A percentile compares a stretch with the other conserved stretches of the same genome.
Evolutionary conservation across 805 yeast genomes (phyloP).

Genomic region (Yarrowia sp.): DNA sequence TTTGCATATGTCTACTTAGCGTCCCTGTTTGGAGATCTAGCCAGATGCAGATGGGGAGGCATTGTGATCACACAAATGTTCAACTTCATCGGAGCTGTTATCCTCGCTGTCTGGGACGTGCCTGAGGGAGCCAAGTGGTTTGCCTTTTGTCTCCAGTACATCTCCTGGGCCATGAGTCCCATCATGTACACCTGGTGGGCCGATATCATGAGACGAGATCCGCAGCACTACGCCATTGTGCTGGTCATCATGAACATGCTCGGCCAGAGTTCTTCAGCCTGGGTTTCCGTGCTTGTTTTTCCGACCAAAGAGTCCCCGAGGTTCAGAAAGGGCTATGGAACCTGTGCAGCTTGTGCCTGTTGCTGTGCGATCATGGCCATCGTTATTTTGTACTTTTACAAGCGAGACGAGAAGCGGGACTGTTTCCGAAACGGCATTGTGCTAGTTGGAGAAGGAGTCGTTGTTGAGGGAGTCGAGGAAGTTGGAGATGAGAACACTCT

Average conservation of each 20-base stretch:
- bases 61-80: neutral
- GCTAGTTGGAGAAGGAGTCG: neutral
- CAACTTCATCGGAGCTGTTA: neutral
- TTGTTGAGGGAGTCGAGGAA: too few relatives aligned
- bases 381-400: slow-evolving; percentile 54
- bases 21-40: neutral
- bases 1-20: neutral
- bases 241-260: slow-evolving; percentile 50
- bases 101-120: neutral
- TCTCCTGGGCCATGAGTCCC: neutral
- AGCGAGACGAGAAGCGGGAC: slow-evolving; percentile 49
- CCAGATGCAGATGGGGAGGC: slow-evolving; percentile 6
- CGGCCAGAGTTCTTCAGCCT: slow-evolving; percentile 54
- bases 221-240: slow-evolving; percentile 50
- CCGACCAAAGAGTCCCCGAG: slow-evolving; percentile 35
- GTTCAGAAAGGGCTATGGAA: slow-evolving; percentile 34
- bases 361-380: slow-evolving; percentile 19
- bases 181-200: neutral
- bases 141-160: neutral
- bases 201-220: slow-evolving; percentile 44
- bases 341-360: slow-evolving; percentile 30
- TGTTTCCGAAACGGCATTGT: slow-evolving; percentile 50
- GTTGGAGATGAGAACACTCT: neutral
- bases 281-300: slow-evolving; percentile 49
- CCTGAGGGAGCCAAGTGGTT: slow-evolving; percentile 4